These are phyloP conservation scores for Penicillium sp. DNA, from an alignment of 2,329 filamentous ascomycete genomes.

Conservation along the genomic window DNA sequence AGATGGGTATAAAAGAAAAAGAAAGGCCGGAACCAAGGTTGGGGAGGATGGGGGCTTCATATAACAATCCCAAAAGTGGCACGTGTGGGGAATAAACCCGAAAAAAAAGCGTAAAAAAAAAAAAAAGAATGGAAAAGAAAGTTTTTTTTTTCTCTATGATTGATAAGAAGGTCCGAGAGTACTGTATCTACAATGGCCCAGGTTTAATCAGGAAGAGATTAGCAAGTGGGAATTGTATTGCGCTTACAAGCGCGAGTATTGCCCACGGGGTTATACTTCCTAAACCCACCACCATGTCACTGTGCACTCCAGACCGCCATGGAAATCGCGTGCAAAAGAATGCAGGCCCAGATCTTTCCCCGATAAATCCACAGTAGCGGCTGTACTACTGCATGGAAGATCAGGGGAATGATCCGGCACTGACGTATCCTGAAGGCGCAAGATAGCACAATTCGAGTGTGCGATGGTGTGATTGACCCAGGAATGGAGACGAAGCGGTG, in stretches of 20 bases:
- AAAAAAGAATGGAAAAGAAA: conserved; percentile 5
- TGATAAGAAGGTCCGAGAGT: conserved; percentile 2
- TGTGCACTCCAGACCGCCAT: not conserved
- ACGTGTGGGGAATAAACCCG: conserved; percentile 16
- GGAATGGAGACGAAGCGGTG: not conserved
- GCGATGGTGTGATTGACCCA: conserved; percentile 28
- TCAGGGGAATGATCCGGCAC: conserved; percentile 22
- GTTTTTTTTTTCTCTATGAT: not conserved
- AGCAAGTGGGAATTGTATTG: not conserved
- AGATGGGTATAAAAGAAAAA: conserved; percentile 2
- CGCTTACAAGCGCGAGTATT: conserved; percentile 3
- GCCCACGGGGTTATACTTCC: conserved; percentile 1
- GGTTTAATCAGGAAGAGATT: not conserved
- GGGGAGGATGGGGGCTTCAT: conserved; percentile 11
- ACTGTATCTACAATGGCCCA: not conserved
- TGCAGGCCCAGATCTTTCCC: not conserved
- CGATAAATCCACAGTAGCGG: conserved; percentile 12
- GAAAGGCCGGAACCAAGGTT: conserved; percentile 1
- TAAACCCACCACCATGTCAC: not conserved
- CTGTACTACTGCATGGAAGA: conserved; percentile 22
- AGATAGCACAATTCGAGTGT: conserved; percentile 20
- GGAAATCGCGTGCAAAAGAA: not conserved
- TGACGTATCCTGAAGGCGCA: conserved; percentile 24
- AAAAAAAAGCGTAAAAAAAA: not conserved
- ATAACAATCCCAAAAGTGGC: conserved; percentile 15